Conservation (phyloP, 1,284 basidiomycete species). For the Leccinum solheimii region DNA sequence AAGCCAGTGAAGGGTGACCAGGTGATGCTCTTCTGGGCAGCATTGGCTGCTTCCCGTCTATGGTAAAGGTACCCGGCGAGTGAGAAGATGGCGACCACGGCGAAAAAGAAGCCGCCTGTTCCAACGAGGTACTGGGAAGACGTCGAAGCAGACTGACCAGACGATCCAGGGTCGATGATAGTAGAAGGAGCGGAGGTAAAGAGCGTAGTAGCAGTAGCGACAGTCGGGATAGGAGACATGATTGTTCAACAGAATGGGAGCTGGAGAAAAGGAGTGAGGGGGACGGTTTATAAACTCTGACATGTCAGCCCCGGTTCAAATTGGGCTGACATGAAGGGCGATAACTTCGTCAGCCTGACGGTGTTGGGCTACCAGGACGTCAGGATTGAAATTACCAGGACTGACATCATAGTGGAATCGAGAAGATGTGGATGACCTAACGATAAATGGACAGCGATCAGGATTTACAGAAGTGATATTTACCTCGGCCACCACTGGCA, state of each 20-base stretch:
- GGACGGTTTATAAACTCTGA: conserved; percentile 11
- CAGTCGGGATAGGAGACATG: conserved; percentile 27
- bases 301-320: conserved; percentile 7
- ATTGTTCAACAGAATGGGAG: conserved; percentile 7
- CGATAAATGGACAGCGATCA: too few relatives aligned
- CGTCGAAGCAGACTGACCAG: conserved; percentile 5
- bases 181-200: conserved; percentile 3
- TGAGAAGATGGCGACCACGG: conserved; percentile 18
- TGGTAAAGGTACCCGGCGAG: conserved; percentile 21
- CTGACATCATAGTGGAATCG: too few relatives aligned
- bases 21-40: not conserved
- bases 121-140: conserved; percentile 8
- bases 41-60: conserved; percentile 1
- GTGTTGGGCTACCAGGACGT: not conserved
- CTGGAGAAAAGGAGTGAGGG: not conserved
- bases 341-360: not conserved
- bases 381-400: conserved; percentile 2
- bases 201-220: conserved; percentile 10
- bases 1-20: conserved; percentile 14
- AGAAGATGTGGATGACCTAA: too few relatives aligned
- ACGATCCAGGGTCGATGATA: not conserved
- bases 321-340: conserved; percentile 6
- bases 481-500: too few relatives aligned
- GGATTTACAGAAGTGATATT: too few relatives aligned
- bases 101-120: conserved; percentile 23